Conservation (phyloP, 78 protist genomes). For the Dictyostelium purpureum region DNA sequence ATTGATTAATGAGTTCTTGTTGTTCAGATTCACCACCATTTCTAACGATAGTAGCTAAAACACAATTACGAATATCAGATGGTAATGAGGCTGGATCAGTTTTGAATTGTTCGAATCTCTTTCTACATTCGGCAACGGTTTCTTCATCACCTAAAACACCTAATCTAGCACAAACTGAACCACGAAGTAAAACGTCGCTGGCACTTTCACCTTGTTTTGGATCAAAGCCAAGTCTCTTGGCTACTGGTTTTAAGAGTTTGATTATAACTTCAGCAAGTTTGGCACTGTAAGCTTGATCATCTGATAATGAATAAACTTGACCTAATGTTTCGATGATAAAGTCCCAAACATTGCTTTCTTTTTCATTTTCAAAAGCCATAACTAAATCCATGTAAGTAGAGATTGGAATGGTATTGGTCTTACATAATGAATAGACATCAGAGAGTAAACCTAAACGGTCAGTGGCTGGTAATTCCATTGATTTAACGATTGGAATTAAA, state of each 20-base stretch:
- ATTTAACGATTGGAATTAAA: slow-evolving; percentile 12
- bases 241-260: slow-evolving; percentile 53
- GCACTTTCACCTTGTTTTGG: slow-evolving; percentile 37
- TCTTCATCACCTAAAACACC: slow-evolving; percentile 4
- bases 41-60: slow-evolving; percentile 8
- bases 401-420: slow-evolving; percentile 5
- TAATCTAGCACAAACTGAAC: background rate
- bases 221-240: slow-evolving; percentile 46
- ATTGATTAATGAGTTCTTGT: slow-evolving; percentile 21
- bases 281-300: background rate
- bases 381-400: slow-evolving; percentile 3
- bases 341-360: background rate
- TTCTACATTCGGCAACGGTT: slow-evolving; percentile 34
- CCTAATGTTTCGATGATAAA: background rate
- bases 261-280: slow-evolving; percentile 1
- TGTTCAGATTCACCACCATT: slow-evolving; percentile 40
- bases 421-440: slow-evolving; percentile 42
- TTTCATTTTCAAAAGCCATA: background rate
- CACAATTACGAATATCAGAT: slow-evolving; percentile 19
- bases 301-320: background rate
- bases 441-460: slow-evolving; percentile 56
- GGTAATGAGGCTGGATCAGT: background rate
- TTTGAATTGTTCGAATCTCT: slow-evolving; percentile 30
- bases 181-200: slow-evolving; percentile 22
- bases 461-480: background rate